Conservation (phyloP, 495 filamentous ascomycete species). For the Penicillium arizonense region DNA sequence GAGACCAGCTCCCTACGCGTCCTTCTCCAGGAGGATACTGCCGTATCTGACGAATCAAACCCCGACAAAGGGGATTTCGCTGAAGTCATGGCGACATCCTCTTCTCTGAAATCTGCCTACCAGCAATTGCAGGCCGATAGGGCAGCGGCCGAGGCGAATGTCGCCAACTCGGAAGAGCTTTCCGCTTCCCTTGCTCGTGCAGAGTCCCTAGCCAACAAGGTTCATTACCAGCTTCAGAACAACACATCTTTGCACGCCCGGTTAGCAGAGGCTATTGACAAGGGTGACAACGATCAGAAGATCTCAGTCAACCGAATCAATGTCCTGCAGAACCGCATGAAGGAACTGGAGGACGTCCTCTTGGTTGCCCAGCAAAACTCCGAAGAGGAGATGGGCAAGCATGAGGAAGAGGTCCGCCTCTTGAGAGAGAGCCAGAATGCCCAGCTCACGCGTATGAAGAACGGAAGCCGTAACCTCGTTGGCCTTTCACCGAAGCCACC, state of each 20-base stretch:
- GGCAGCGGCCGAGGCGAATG: conserved; percentile 62
- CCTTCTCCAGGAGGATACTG: conserved; percentile 82
- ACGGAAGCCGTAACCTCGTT: conserved; percentile 41
- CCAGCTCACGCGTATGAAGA: conserved; percentile 75
- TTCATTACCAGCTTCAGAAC: conserved; percentile 71
- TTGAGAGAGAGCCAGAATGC: conserved; percentile 75
- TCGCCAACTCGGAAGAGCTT: conserved; percentile 65
- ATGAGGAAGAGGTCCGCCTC: conserved; percentile 79
- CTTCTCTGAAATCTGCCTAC: conserved; percentile 76
- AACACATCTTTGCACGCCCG: conserved; percentile 74
- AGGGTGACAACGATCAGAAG: conserved; percentile 83
- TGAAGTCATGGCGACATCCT: conserved; percentile 58
- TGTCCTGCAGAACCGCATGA: conserved; percentile 74
- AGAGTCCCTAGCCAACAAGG: conserved; percentile 71
- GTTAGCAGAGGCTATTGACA: conserved; percentile 80
- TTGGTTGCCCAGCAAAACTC: conserved; percentile 79
- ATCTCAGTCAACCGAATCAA: conserved; percentile 78
- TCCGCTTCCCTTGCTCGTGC: conserved; percentile 69
- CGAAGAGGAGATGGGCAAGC: conserved; percentile 75
- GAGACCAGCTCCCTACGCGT: conserved; percentile 79
- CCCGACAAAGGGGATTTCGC: conserved; percentile 45
- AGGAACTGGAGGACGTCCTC: conserved; percentile 78
- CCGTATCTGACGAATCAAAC: conserved; percentile 52
- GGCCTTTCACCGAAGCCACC: conserved; percentile 52
- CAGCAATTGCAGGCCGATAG: conserved; percentile 78